Base-by-base conservation (phyloP, 164 flowering plant genomes). In the Platanus orientalis region DNA sequence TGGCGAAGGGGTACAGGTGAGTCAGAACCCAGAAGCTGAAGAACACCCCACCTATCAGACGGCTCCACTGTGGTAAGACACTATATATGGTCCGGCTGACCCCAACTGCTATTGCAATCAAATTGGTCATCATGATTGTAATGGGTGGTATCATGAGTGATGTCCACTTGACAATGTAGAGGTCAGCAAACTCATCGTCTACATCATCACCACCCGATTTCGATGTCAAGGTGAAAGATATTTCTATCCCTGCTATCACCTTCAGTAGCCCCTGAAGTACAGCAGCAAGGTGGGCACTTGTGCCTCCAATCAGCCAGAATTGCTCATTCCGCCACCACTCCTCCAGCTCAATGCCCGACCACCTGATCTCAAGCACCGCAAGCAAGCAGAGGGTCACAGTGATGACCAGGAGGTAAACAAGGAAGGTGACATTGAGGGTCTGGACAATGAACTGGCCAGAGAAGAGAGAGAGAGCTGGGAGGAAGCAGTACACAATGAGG, bases 311-410 rank as follows among this genome's bases (percentile, higher is more conserved):
- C 14, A 91, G 62, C 97, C 97, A 90, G 62, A 90, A 90, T 73
- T 90, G 97, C 67, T 89, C 96, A 56, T 89, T 89, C 19, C 94
- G 61, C 97, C 97, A 90, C 97, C 97, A 91, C 52, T 88, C 92
- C 44, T 89, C 96, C 1, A 91, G 71, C 17, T 60, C 69, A 34
- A 91, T 82, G 3, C 90, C 90, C 0, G 97, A 84, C 97, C 97
- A 91, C 58, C 87, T 88, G 50, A 91, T 73, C 79, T 91, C 97
- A 1, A 91, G 88, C 24, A 87, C 69, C 0, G 96, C 95, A 21
- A 91, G 88, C 61, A 71, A 34, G 64, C 80, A 76, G 0, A 91
- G 85, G 14, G 90, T 82, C 30, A 89, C 2, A 0, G 93, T 81
- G 68, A 91, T 89, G 29, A 40, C 45, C 54, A 91, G 71, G 48